A percentile compares a stretch with the other conserved stretches of the same genome.
phyloP scores from a whole-genome alignment of 2,329 filamentous ascomycete genomes.

The Clarireedia paspali region DNA sequence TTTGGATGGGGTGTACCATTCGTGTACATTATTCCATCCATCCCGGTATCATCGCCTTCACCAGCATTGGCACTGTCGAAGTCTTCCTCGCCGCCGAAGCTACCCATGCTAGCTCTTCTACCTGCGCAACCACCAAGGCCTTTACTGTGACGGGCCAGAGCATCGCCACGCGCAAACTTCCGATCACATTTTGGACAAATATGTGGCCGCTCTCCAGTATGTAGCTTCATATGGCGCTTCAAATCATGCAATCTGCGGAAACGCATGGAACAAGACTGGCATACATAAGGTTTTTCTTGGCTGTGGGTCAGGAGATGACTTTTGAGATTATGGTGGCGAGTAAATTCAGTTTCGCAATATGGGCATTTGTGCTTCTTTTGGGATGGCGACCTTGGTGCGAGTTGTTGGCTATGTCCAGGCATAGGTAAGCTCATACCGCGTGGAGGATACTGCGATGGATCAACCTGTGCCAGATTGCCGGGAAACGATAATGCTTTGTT shows the following conservation, averaged over 20 bases:
- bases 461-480: slow-evolving; percentile 23
- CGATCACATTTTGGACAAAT: slow-evolving; percentile 91
- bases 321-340: slow-evolving; percentile 93
- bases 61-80: slow-evolving; percentile 47
- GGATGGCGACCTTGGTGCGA: slow-evolving; percentile 59
- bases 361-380: slow-evolving; percentile 93
- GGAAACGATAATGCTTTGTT: slow-evolving; percentile 27
- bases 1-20: slow-evolving; percentile 39
- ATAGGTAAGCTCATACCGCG: slow-evolving; percentile 52
- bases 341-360: slow-evolving; percentile 95
- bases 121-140: slow-evolving; percentile 93
- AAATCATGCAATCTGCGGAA: slow-evolving; percentile 91
- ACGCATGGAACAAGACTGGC: slow-evolving; percentile 84
- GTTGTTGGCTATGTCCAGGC: slow-evolving; percentile 37
- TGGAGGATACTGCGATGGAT: slow-evolving; percentile 27
- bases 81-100: slow-evolving; percentile 74
- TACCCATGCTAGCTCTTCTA: slow-evolving; percentile 75
- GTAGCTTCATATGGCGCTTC: slow-evolving; percentile 92
- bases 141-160: slow-evolving; percentile 89
- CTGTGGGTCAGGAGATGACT: slow-evolving; percentile 95
- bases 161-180: slow-evolving; percentile 91
- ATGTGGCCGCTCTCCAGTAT: slow-evolving; percentile 92
- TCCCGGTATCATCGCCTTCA: slow-evolving; percentile 47
- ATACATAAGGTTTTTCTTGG: slow-evolving; percentile 96
- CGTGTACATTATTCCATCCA: slow-evolving; percentile 47